Evolutionary conservation across 2,329 filamentous ascomycete genomes (phyloP).

Genomic region (Penicillium glabrum): DNA sequence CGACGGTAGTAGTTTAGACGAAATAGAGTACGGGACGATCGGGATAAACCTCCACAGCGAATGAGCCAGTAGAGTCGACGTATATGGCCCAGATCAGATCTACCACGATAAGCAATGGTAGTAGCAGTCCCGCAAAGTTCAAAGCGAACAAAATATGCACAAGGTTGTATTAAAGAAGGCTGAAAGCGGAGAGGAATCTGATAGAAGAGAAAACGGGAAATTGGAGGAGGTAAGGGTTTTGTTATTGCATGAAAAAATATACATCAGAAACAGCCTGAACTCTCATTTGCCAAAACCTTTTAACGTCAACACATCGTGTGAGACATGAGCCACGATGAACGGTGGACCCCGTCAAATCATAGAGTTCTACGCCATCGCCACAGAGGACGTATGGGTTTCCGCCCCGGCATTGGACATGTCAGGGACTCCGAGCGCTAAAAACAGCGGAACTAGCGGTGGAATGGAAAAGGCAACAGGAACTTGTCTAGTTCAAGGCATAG

Average conservation of each 20-base stretch:
- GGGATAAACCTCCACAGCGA: conserved; percentile 2
- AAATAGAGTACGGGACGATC: conserved; percentile 5
- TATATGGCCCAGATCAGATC: conserved; percentile 1
- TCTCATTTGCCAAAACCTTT: conserved; percentile 7
- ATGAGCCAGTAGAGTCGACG: neutral
- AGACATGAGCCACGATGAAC: conserved; percentile 17
- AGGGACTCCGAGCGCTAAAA: neutral
- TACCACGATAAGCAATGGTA: conserved; percentile 7
- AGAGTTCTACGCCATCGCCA: neutral
- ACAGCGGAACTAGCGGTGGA: neutral
- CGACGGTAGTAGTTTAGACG: conserved; percentile 4
- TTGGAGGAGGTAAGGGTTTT: conserved; percentile 20
- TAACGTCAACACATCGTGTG: conserved; percentile 9
- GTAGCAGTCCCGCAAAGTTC: neutral
- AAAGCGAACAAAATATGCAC: conserved; percentile 13
- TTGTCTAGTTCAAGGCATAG: neutral
- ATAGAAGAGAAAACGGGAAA: conserved; percentile 9
- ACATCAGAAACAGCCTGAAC: neutral
- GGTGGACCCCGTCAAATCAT: conserved; percentile 8
- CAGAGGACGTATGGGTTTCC: neutral
- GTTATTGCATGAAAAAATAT: conserved; percentile 13
- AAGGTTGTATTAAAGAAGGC: conserved; percentile 16
- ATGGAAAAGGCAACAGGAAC: conserved; percentile 12
- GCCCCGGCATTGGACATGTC: neutral
- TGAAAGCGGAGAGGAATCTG: conserved; percentile 16